Evolutionary conservation across 495 filamentous ascomycete species (phyloP), one percentile per base, ranked within the genome.

Genomic region (Penicillium daleae): DNA sequence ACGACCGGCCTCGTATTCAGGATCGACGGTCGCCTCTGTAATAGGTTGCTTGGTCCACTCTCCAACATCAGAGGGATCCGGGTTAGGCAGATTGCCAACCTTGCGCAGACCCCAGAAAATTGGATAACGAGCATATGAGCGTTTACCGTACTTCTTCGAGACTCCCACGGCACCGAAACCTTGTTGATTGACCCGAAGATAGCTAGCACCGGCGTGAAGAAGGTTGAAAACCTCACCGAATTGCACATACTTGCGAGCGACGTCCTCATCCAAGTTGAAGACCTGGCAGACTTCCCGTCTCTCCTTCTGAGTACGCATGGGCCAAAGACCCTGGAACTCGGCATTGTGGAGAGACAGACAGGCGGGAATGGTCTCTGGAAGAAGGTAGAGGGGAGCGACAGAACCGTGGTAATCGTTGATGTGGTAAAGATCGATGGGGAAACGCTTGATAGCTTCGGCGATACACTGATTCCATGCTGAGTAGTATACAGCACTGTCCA

Each of bases 351-450:
- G 80, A 33, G 80, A 85, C 0, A 82, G 62, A 59, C 76, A 80
- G 10, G 71, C 71, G 8, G 79, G 82, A 53, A 81, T 72, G 0
- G 77, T 88, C 27, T 82, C 70, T 24, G 89, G 89, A 2, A 91
- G 79, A 12, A 91, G 80, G 62, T 92, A 88, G 7, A 92, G 77
- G 31, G 89, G 89, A 39, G 89, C 89, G 5, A 89, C 73, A 17
- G 89, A 88, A 26, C 89, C 89, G 67, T 92, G 89, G 70, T 92
- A 92, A 70, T 92, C 89, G 74, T 92, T 92, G 68, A 92, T 91
- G 72, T 92, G 89, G 73, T 92, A 92, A 21, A 91, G 73, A 66
- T 92, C 88, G 57, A 90, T 82, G 0, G 86, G 84, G 69, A 84
- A 84, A 35, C 82, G 82, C 56, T 79, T 81, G 65, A 90, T 86